Conservation (phyloP, 192 early-diverging fungal genomes). For the Irineochytrium annulatum region DNA sequence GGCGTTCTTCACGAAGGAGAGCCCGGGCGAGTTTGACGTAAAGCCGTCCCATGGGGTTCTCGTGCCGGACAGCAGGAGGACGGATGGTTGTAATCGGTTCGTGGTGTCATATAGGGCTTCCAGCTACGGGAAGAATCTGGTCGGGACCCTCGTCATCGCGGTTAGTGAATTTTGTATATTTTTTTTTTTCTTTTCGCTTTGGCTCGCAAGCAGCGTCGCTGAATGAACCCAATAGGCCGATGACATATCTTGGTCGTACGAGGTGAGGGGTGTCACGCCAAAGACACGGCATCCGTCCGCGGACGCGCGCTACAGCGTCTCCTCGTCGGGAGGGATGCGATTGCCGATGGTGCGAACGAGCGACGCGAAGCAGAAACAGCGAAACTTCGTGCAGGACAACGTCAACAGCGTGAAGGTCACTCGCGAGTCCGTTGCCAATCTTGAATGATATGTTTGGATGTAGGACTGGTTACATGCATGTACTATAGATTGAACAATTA, state of each 20-base stretch:
- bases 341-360: not conserved
- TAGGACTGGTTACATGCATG: too few relatives aligned
- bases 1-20: slow-evolving; percentile 34
- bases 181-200: not conserved
- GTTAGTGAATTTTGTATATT: slow-evolving; percentile 4
- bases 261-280: slow-evolving; percentile 31
- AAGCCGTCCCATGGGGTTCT: slow-evolving; percentile 33
- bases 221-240: slow-evolving; percentile 9
- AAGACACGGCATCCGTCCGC: not conserved
- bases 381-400: slow-evolving; percentile 18
- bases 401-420: too few relatives aligned
- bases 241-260: slow-evolving; percentile 34
- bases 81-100: slow-evolving; percentile 37
- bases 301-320: not conserved
- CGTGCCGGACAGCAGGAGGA: slow-evolving; percentile 24
- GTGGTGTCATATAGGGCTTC: slow-evolving; percentile 38
- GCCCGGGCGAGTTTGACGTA: slow-evolving; percentile 33
- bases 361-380: not conserved
- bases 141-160: slow-evolving; percentile 45
- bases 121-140: slow-evolving; percentile 37
- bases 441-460: too few relatives aligned
- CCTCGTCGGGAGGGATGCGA: not conserved
- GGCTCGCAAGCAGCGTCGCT: not conserved
- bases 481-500: too few relatives aligned
- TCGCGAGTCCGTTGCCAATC: too few relatives aligned